A percentile compares a stretch with the other conserved stretches of the same genome.
Conservation (phyloP, 192 early-diverging fungal species). For the Coemansia sp. region DNA sequence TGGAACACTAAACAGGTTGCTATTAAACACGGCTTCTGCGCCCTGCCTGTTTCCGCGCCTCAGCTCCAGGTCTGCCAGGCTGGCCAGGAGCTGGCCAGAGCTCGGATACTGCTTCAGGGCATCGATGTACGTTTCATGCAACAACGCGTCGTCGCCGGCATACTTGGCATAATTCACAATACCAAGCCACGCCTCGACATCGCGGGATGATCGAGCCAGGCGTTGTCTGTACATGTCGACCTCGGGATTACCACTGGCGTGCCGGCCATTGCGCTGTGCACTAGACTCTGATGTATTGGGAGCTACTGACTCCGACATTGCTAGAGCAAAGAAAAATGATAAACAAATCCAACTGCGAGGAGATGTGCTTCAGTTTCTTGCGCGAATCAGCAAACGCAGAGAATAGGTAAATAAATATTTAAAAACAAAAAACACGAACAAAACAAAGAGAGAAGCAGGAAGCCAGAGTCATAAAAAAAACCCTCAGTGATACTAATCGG, state of each 20-base stretch:
- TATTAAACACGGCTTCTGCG: conserved; percentile 84
- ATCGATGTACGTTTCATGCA: conserved; percentile 68
- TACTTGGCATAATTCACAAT: conserved; percentile 65
- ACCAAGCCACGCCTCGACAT: conserved; percentile 69
- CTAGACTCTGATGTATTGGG: conserved; percentile 3
- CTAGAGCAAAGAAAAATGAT: conserved; percentile 3
- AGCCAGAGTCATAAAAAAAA: background rate
- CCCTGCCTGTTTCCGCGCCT: conserved; percentile 71
- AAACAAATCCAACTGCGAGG: conserved; percentile 6
- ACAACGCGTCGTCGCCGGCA: conserved; percentile 59
- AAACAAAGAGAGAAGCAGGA: background rate
- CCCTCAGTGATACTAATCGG: background rate
- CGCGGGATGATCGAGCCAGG: conserved; percentile 57
- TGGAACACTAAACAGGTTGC: conserved; percentile 78
- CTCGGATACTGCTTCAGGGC: conserved; percentile 81
- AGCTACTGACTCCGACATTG: conserved; percentile 21
- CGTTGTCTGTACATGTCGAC: conserved; percentile 60
- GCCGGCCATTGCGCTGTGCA: background rate
- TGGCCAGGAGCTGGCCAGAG: conserved; percentile 79
- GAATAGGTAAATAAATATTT: too few relatives aligned
- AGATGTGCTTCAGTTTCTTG: background rate
- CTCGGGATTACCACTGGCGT: conserved; percentile 33
- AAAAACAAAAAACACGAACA: background rate
- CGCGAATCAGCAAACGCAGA: background rate
- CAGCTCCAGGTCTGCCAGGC: conserved; percentile 83